Evolutionary conservation across 2,329 filamentous ascomycete genomes (phyloP).

Genomic region (Stachybotrys elegans): DNA sequence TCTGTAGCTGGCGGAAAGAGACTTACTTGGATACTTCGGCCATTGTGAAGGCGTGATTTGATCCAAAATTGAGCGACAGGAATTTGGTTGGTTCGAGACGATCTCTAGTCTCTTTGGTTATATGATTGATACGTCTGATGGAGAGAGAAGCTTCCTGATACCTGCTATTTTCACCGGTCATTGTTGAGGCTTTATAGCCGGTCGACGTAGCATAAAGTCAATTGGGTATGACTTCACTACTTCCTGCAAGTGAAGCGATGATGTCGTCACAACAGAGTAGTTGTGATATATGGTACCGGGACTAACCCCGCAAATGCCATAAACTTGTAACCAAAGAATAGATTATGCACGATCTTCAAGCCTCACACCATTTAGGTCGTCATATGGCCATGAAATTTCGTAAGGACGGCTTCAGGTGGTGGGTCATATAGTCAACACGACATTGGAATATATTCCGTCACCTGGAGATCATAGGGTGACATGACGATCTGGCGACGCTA

Average conservation of each 20-base stretch:
- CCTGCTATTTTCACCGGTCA: background rate
- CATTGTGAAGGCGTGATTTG: background rate
- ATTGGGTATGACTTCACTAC: background rate
- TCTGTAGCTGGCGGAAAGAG: background rate
- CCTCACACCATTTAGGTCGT: background rate
- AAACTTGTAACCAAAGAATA: no score
- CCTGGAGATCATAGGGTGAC: no score
- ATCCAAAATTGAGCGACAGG: background rate
- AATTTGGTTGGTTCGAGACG: background rate
- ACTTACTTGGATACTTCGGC: conserved; percentile 1
- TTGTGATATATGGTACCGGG: background rate
- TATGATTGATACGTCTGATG: background rate
- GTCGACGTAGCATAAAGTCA: background rate
- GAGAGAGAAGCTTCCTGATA: background rate
- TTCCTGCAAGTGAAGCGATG: background rate
- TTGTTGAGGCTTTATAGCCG: background rate
- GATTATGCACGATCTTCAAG: background rate
- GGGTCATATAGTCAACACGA: no score
- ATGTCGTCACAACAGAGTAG: background rate
- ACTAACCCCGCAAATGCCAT: background rate
- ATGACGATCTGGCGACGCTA: no score
- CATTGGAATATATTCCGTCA: no score
- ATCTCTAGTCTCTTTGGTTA: background rate
- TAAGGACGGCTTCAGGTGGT: background rate
- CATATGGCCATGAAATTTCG: background rate